Evolutionary conservation across 257 asterid species (phyloP).

Genomic region (Nicotiana obtusifolia): DNA sequence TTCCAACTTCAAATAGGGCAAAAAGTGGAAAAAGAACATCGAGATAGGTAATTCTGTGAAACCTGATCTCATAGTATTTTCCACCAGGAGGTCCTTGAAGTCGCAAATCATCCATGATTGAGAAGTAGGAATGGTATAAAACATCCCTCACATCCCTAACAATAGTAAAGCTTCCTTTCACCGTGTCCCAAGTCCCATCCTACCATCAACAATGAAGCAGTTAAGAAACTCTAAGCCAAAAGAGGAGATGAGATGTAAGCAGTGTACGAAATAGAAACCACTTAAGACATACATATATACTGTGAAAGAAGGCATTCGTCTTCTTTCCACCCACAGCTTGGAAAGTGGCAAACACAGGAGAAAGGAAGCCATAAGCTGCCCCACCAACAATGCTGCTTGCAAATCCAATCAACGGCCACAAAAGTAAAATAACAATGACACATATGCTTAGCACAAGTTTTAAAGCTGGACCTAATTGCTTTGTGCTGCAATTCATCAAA

Average conservation of each 20-base stretch:
- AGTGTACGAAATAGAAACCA: neutral
- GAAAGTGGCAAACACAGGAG: conserved; percentile 80
- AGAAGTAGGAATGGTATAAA: conserved; percentile 61
- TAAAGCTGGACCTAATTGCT: conserved; percentile 66
- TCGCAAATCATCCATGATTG: conserved; percentile 67
- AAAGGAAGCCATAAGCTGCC: conserved; percentile 74
- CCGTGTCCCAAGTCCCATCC: conserved; percentile 84
- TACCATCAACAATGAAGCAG: conserved; percentile 28
- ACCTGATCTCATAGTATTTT: conserved; percentile 82
- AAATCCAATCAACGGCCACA: conserved; percentile 64
- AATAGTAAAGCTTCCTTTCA: conserved; percentile 60
- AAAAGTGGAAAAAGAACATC: neutral
- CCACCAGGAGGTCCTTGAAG: conserved; percentile 47
- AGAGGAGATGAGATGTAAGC: neutral
- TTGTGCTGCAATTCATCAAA: conserved; percentile 46
- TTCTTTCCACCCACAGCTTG: conserved; percentile 76
- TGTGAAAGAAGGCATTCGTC: conserved; percentile 56
- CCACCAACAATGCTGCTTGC: conserved; percentile 51
- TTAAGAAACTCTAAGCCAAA: conserved; percentile 1
- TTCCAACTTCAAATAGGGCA: neutral
- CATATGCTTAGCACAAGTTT: conserved; percentile 53
- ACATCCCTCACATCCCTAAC: conserved; percentile 78
- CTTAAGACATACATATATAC: conserved; percentile 49
- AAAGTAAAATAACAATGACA: conserved; percentile 31
- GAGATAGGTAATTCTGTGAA: conserved; percentile 6